Evolutionary conservation across 2,329 filamentous ascomycete species (phyloP).

Genomic region (Torrubiella hemipterigena): DNA sequence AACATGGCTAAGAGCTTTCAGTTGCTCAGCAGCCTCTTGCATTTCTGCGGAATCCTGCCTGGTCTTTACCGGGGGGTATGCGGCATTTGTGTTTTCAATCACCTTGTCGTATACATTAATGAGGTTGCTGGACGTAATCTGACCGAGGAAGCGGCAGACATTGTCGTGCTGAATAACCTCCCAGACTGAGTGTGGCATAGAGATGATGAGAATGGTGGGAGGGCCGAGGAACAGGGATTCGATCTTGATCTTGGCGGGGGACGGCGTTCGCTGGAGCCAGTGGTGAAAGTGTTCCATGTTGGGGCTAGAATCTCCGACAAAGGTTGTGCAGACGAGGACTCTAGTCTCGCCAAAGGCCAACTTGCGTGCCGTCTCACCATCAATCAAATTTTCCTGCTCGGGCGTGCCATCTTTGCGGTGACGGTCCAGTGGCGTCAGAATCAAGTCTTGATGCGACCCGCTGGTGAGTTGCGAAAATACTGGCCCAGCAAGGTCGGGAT

Average conservation of each 20-base stretch:
- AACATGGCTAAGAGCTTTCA: no score
- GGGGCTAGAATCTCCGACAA: slow-evolving; percentile 51
- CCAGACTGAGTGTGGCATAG: slow-evolving; percentile 53
- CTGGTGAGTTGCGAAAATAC: slow-evolving; percentile 44
- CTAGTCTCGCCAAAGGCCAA: slow-evolving; percentile 50
- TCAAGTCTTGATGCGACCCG: slow-evolving; percentile 38
- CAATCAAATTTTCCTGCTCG: slow-evolving; percentile 30
- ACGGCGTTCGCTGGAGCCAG: slow-evolving; percentile 50
- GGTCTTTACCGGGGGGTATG: not conserved
- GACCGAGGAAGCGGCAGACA: slow-evolving; percentile 53
- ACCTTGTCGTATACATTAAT: slow-evolving; percentile 50
- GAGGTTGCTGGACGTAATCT: slow-evolving; percentile 57
- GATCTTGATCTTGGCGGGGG: slow-evolving; percentile 44
- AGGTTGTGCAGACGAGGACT: slow-evolving; percentile 55
- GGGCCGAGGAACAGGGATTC: slow-evolving; percentile 59
- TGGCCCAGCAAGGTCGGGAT: slow-evolving; percentile 26
- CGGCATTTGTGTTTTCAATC: slow-evolving; percentile 23
- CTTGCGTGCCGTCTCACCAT: slow-evolving; percentile 36
- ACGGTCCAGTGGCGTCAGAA: slow-evolving; percentile 24
- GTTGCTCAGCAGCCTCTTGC: slow-evolving; percentile 21
- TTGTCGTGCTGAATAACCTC: slow-evolving; percentile 54
- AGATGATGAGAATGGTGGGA: slow-evolving; percentile 53
- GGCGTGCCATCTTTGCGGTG: no score
- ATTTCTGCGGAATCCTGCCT: slow-evolving; percentile 14
- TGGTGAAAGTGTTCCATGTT: slow-evolving; percentile 56